A percentile compares a stretch with the other conserved stretches of the same genome.
Evolutionary conservation across 768 basidiomycete species (phyloP).

Genomic region (Tricholoma matsutake): DNA sequence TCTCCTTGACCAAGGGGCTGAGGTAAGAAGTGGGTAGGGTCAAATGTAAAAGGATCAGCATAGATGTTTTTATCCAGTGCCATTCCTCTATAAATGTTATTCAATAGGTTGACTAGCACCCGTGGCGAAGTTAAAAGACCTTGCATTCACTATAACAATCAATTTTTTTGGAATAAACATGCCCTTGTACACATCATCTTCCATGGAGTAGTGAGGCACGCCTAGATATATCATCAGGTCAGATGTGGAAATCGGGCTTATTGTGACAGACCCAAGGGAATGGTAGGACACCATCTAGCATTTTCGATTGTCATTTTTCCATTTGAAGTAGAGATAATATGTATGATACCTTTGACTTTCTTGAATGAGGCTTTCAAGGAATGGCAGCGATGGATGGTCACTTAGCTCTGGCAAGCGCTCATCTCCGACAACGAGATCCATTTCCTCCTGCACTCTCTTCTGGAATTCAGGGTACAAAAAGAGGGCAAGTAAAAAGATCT

Average conservation of each 20-base stretch:
- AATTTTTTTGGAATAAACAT: slow-evolving; percentile 16
- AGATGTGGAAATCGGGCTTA: background rate
- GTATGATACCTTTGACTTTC: slow-evolving; percentile 20
- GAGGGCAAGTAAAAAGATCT: slow-evolving; percentile 42
- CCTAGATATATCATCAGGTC: slow-evolving; percentile 3
- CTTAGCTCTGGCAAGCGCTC: slow-evolving; percentile 34
- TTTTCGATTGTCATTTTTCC: too few relatives aligned
- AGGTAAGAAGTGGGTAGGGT: slow-evolving; percentile 38
- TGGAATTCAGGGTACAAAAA: slow-evolving; percentile 34
- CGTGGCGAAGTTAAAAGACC: slow-evolving; percentile 1
- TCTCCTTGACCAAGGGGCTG: slow-evolving; percentile 14
- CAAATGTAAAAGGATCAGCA: slow-evolving; percentile 36
- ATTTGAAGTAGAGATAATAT: background rate
- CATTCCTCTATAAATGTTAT: slow-evolving; percentile 31
- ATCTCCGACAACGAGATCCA: slow-evolving; percentile 35
- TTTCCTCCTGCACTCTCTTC: slow-evolving; percentile 36
- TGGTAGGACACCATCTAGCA: too few relatives aligned
- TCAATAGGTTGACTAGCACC: background rate
- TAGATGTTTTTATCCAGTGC: slow-evolving; percentile 36
- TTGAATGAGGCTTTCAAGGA: slow-evolving; percentile 31
- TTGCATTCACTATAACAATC: slow-evolving; percentile 11
- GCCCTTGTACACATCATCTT: slow-evolving; percentile 36
- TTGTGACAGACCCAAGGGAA: too few relatives aligned
- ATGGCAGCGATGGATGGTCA: slow-evolving; percentile 31
- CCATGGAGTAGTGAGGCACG: slow-evolving; percentile 12